A percentile compares a stretch with the other conserved stretches of the same genome.
These are phyloP conservation scores for Tuber melanosporum DNA, from an alignment of 495 filamentous ascomycete species.

Conservation along the genomic window DNA sequence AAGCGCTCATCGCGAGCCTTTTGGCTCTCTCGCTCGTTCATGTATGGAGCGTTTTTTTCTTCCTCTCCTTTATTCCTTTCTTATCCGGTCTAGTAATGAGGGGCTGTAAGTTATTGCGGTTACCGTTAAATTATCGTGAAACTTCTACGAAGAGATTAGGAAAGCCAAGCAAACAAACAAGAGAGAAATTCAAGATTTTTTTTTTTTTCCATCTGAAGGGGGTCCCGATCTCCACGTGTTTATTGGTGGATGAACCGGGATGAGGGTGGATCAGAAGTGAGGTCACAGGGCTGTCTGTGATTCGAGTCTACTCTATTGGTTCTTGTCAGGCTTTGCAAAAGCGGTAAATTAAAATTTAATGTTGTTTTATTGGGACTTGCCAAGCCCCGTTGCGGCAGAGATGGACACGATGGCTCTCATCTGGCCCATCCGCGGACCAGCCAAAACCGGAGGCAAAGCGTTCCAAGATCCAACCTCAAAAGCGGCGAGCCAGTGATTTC, in stretches of 20 bases:
- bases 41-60: not conserved
- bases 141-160: not conserved
- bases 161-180: not conserved
- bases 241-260: not conserved
- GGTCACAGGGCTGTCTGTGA: not conserved
- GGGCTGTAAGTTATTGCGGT: not conserved
- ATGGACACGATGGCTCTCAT: constrained; percentile 4
- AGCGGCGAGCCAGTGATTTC: constrained; percentile 1
- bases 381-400: not conserved
- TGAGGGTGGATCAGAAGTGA: not conserved
- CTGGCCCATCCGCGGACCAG: not conserved
- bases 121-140: not conserved
- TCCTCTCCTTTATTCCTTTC: not conserved
- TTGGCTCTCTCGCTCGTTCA: constrained; percentile 36
- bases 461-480: constrained; percentile 1
- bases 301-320: constrained; percentile 2
- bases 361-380: not conserved
- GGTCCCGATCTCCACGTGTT: not conserved
- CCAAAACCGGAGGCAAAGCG: not conserved
- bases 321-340: not conserved
- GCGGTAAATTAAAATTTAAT: not conserved
- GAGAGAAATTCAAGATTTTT: not conserved
- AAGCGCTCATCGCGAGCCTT: constrained; percentile 38
- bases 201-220: not conserved
- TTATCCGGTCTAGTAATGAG: not conserved